Conservation (phyloP, 352 stramenopile genomes). For the Plasmopara viticola region DNA sequence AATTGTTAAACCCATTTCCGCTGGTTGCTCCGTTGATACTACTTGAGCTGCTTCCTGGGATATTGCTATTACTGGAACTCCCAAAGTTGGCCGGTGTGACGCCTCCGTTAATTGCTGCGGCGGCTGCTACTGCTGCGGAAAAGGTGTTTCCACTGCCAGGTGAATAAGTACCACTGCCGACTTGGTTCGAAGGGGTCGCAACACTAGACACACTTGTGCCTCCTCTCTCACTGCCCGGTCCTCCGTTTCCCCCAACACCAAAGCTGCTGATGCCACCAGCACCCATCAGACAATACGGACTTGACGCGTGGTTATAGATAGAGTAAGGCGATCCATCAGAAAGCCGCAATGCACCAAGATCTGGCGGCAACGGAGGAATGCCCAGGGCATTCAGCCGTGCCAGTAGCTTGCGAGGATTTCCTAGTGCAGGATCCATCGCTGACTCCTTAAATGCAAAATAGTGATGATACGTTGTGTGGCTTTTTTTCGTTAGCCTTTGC, state of each 20-base stretch:
- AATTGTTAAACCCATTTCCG: conserved; percentile 35
- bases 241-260: conserved; percentile 11
- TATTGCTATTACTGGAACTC: conserved; percentile 11
- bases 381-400: conserved; percentile 88
- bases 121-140: conserved; percentile 18
- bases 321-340: conserved; percentile 59
- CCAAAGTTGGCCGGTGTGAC: conserved; percentile 27
- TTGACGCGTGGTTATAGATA: conserved; percentile 73
- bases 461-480: conserved; percentile 56
- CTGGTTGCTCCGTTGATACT: conserved; percentile 21
- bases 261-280: conserved; percentile 8
- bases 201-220: conserved; percentile 18
- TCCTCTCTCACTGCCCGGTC: conserved; percentile 27
- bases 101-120: conserved; percentile 30
- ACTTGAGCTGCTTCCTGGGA: conserved; percentile 22
- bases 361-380: conserved; percentile 88
- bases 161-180: conserved; percentile 27
- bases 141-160: conserved; percentile 18
- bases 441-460: conserved; percentile 76
- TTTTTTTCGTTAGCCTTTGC: conserved; percentile 57
- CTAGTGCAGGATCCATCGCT: conserved; percentile 73
- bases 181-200: conserved; percentile 21
- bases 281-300: conserved; percentile 43
- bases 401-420: conserved; percentile 79
- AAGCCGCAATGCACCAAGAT: conserved; percentile 81